These are phyloP conservation scores for Candida anutae DNA, from an alignment of 1,139 yeast species.

Conservation along the genomic window DNA sequence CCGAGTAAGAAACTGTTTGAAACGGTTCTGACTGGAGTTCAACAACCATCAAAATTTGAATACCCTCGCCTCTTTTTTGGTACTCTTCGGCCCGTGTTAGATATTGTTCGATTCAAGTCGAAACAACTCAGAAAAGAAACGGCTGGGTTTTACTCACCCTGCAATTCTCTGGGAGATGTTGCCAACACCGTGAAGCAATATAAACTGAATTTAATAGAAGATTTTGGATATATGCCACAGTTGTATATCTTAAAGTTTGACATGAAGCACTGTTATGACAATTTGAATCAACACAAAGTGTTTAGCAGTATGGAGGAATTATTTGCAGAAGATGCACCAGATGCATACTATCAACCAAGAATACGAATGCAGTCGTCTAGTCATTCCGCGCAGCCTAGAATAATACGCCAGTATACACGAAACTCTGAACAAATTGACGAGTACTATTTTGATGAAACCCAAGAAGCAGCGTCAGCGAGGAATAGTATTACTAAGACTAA, in stretches of 20 bases:
- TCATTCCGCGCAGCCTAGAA: constrained; percentile 4
- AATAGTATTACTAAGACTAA: constrained; percentile 12
- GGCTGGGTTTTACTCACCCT: constrained; percentile 11
- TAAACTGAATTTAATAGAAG: constrained; percentile 8
- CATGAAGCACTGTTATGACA: constrained; percentile 72
- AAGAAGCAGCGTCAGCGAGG: background rate
- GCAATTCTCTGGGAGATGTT: constrained; percentile 21
- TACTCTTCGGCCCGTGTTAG: constrained; percentile 28
- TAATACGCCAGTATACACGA: constrained; percentile 8
- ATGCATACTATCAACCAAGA: constrained; percentile 18
- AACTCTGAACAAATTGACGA: constrained; percentile 9
- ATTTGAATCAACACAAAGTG: constrained; percentile 49
- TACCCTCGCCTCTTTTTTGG: constrained; percentile 17
- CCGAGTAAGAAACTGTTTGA: constrained; percentile 30
- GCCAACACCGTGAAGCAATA: constrained; percentile 18
- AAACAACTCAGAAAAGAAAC: background rate
- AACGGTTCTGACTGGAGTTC: too few relatives aligned
- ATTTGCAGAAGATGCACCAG: constrained; percentile 14
- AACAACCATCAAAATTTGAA: too few relatives aligned
- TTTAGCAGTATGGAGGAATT: constrained; percentile 19
- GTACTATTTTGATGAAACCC: constrained; percentile 6
- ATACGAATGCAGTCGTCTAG: constrained; percentile 9
- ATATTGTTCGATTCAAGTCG: constrained; percentile 8
- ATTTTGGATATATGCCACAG: constrained; percentile 20
- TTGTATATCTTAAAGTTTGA: constrained; percentile 66